Evolutionary conservation across 1,139 yeast genomes (phyloP).

Genomic region (Scheffersomyces titani): DNA sequence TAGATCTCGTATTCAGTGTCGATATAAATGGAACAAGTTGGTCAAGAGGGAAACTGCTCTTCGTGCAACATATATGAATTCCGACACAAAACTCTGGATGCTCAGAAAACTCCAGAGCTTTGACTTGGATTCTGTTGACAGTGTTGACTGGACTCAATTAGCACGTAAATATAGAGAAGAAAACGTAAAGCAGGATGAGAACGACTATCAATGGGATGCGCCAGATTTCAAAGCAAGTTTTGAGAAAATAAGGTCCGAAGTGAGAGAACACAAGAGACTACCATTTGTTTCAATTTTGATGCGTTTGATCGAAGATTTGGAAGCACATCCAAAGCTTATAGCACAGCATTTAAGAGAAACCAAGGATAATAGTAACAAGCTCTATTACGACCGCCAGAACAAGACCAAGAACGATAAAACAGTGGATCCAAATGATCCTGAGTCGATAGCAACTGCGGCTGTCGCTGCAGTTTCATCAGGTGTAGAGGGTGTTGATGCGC

Average conservation of each 20-base stretch:
- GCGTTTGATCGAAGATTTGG: constrained; percentile 21
- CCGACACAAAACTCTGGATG: constrained; percentile 59
- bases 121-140: constrained; percentile 47
- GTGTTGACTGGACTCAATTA: constrained; percentile 61
- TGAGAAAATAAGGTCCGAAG: constrained; percentile 32
- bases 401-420: constrained; percentile 2
- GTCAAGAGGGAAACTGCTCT: constrained; percentile 58
- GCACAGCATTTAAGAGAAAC: background rate
- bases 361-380: background rate
- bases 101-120: constrained; percentile 50
- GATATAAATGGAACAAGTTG: constrained; percentile 91
- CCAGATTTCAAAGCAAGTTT: constrained; percentile 38
- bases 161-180: constrained; percentile 17
- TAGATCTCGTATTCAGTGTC: constrained; percentile 88
- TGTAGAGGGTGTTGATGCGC: constrained; percentile 28
- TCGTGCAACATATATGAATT: constrained; percentile 51
- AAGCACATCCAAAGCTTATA: constrained; percentile 6
- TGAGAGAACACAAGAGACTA: constrained; percentile 30
- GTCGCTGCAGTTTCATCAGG: constrained; percentile 37
- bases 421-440: constrained; percentile 22
- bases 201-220: constrained; percentile 25
- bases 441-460: constrained; percentile 37
- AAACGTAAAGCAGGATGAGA: constrained; percentile 1
- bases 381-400: constrained; percentile 1
- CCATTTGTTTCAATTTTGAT: constrained; percentile 24